These are phyloP conservation scores for Plasmopara halstedii DNA, from an alignment of 352 stramenopile species.

Conservation along the genomic window DNA sequence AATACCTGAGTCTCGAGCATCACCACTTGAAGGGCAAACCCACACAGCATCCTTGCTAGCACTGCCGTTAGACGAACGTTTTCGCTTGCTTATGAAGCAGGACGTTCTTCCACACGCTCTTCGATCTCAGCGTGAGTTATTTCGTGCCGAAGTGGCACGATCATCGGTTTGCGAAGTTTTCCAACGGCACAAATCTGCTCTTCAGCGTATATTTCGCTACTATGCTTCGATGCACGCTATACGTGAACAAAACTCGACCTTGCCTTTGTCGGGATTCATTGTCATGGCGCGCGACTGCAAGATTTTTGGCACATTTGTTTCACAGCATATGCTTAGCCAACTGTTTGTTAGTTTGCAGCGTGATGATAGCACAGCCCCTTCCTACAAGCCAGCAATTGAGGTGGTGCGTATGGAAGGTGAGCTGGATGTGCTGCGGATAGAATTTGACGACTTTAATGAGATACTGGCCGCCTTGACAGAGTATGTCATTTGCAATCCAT, in stretches of 20 bases:
- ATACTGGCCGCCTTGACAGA: slow-evolving; percentile 62
- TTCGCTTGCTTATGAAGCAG: slow-evolving; percentile 62
- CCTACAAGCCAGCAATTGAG: background rate
- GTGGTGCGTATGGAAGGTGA: slow-evolving; percentile 21
- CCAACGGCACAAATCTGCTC: slow-evolving; percentile 53
- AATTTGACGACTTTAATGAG: slow-evolving; percentile 68
- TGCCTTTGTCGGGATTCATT: slow-evolving; percentile 48
- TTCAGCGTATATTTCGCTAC: slow-evolving; percentile 76
- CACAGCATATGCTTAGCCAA: slow-evolving; percentile 73
- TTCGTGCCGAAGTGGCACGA: slow-evolving; percentile 59
- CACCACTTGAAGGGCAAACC: slow-evolving; percentile 2
- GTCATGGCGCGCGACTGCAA: slow-evolving; percentile 71
- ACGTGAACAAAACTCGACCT: slow-evolving; percentile 69
- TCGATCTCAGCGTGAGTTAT: slow-evolving; percentile 65
- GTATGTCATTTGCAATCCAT: slow-evolving; percentile 76
- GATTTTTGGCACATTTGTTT: slow-evolving; percentile 63
- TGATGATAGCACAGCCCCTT: slow-evolving; percentile 23
- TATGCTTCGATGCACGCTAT: slow-evolving; percentile 72
- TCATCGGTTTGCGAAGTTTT: slow-evolving; percentile 67
- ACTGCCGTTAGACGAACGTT: slow-evolving; percentile 44
- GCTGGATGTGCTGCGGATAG: slow-evolving; percentile 32
- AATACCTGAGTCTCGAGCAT: slow-evolving; percentile 6
- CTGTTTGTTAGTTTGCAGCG: slow-evolving; percentile 67
- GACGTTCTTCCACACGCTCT: slow-evolving; percentile 57
- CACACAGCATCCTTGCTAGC: slow-evolving; percentile 6